Base-by-base conservation (phyloP, 2,329 filamentous ascomycete genomes). In the Penicillium sp. region DNA sequence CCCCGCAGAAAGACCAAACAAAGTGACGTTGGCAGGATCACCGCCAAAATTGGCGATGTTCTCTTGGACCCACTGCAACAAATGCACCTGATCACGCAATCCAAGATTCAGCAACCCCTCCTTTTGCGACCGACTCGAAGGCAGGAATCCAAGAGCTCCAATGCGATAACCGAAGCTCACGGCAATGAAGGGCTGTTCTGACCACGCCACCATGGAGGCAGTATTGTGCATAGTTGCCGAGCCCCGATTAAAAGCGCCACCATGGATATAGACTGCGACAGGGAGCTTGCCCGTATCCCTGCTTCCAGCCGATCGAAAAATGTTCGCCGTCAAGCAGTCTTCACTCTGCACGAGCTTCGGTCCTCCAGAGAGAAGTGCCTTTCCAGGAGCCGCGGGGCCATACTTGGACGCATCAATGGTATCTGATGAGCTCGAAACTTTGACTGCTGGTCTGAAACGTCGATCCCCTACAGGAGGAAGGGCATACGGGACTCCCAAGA, bases 141-240 rank as follows among this genome's bases (percentile, higher is more conserved):
- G 81, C 29, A 90, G 72, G 73, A 93, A 91, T 0, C 90, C 90
- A 67, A 91, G 63, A 70, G 77, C 57, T 65, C 80, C 65, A 73
- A 80, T 55, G 62, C 79, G 70, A 56, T 80, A 80, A 52, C 78
- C 77, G 49, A 81, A 77, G 49, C 73, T 75, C 4, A 81, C 76
- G 6, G 74, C 74, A 41, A 81, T 71, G 25, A 79, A 77, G 0
- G 78, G 78, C 31, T 71, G 68, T 3, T 73, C 71, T 1, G 78
- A 73, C 70, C 82, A 87, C 6, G 82, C 79, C 15, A 88, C 82
- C 73, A 89, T 84, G 36, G 82, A 83, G 0, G 79, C 81, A 61
- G 88, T 83, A 67, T 89, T 81, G 56, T 87, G 79, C 65, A 75
- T 75, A 55, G 62, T 56, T 61, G 67, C 70, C 5, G 66, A 60